Evolutionary conservation across 163 green algal species (phyloP).

Genomic region (Scenedesmus sp.): DNA sequence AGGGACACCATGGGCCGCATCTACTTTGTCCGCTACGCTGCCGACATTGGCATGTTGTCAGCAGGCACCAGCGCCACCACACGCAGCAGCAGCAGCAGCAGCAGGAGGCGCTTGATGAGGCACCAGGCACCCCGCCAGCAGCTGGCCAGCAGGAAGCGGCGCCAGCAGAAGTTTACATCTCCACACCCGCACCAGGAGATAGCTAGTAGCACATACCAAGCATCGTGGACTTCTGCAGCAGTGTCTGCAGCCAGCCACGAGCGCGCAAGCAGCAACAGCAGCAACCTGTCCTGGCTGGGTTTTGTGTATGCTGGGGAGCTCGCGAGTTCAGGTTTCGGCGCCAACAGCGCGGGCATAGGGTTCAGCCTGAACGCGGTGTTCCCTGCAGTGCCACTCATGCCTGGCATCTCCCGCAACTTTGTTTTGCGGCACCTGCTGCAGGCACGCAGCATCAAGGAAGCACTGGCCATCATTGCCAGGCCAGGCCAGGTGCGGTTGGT

Average conservation of each 20-base stretch:
- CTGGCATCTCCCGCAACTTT: slow-evolving; percentile 59
- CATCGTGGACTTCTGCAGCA: not conserved
- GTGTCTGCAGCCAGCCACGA: not conserved
- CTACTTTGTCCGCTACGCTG: not conserved
- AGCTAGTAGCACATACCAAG: too few relatives aligned
- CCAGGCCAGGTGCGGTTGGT: slow-evolving; percentile 40
- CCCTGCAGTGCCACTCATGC: slow-evolving; percentile 35
- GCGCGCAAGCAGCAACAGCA: not conserved
- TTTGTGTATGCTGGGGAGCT: slow-evolving; percentile 63
- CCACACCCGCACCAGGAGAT: not conserved
- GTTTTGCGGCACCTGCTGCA: slow-evolving; percentile 56
- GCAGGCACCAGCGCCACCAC: not conserved
- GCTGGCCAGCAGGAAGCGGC: not conserved
- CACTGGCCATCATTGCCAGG: slow-evolving; percentile 32
- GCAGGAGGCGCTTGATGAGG: not conserved
- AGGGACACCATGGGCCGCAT: slow-evolving; percentile 50
- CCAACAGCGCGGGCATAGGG: slow-evolving; percentile 55
- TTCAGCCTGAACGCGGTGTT: slow-evolving; percentile 63
- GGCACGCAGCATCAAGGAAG: slow-evolving; percentile 33
- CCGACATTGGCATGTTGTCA: not conserved
- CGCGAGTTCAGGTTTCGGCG: slow-evolving; percentile 55
- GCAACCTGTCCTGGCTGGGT: slow-evolving; percentile 45
- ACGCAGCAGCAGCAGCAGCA: not conserved
- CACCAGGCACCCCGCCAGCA: not conserved
- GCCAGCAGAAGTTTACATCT: not conserved